These are phyloP conservation scores for Drechslerella dactyloides DNA, from an alignment of 2,329 filamentous ascomycete species.

Conservation along the genomic window DNA sequence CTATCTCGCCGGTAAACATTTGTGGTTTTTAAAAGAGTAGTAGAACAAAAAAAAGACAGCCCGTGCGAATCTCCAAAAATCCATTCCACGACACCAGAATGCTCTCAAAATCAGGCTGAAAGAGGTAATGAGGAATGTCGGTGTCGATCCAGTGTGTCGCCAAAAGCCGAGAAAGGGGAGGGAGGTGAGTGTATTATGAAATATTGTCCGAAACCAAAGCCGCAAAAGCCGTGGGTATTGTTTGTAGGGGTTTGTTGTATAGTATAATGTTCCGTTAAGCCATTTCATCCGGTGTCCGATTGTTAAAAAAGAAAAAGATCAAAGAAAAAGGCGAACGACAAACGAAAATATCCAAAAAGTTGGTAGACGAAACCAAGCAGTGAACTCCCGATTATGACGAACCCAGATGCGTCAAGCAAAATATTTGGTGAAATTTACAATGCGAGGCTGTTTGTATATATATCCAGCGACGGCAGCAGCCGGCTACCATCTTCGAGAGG, in stretches of 20 bases:
- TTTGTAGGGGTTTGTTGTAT: conserved; percentile 24
- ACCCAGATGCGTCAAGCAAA: conserved; percentile 46
- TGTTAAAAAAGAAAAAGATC: conserved; percentile 33
- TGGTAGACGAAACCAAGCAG: conserved; percentile 34
- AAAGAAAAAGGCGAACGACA: conserved; percentile 9
- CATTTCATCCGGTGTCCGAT: conserved; percentile 50
- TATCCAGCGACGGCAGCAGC: conserved; percentile 54
- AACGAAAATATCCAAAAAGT: too few species aligned
- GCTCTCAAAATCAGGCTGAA: conserved; percentile 23
- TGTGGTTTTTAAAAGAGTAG: conserved; percentile 4
- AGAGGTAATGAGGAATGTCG: conserved; percentile 48
- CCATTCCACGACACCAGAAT: conserved; percentile 33
- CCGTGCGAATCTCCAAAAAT: conserved; percentile 30
- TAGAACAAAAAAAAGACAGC: conserved; percentile 21
- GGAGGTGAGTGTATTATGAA: conserved; percentile 7
- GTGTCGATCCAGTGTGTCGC: background rate
- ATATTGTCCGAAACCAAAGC: conserved; percentile 5
- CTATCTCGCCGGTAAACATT: conserved; percentile 42
- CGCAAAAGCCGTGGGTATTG: conserved; percentile 25
- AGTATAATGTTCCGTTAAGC: conserved; percentile 48
- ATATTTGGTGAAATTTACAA: conserved; percentile 50
- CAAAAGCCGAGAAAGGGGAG: background rate
- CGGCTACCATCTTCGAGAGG: conserved; percentile 57
- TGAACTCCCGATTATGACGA: conserved; percentile 51
- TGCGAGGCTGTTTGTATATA: conserved; percentile 32